Evolutionary conservation across 2,329 filamentous ascomycete genomes (phyloP), one percentile per base, ranked within the genome.

Genomic region (Neophaeococcomyces aloes): DNA sequence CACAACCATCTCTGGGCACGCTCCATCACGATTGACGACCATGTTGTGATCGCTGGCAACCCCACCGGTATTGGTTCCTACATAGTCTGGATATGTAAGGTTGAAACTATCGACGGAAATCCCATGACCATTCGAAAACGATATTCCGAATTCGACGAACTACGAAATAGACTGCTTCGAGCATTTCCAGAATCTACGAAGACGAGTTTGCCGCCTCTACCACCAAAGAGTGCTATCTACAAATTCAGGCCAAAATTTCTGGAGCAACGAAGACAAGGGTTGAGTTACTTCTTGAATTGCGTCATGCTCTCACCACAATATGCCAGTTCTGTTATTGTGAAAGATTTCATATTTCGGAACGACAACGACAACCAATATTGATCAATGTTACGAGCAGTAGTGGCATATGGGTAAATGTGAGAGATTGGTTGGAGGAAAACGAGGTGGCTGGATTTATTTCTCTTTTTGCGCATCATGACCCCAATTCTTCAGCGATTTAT

Each of bases 251-350:
- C 85, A 8, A 76, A 75, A 40, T 96, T 98, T 61, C 72, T 98
- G 14, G 88, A 95, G 62, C 81, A 82, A 58, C 75, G 91, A 57
- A 79, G 86, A 53, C 73, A 78, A 32, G 89, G 88, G 4, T 68
- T 98, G 47, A 81, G 86, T 59, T 94, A 96, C 60, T 98, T 96
- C 60, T 68, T 98, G 43, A 94, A 94, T 60, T 95, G 88, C 65
- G 81, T 95, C 48, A 66, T 96, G 52, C 67, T 95, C 23, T 95
- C 95, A 61, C 89, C 89, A 0, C 87, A 95, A 62, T 95, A 95
- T 59, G 85, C 87, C 27, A 83, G 84, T 8, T 91, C 86, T n/a
- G 85, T 87, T 0, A 78, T 94, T 2, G 71, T 94, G 33, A 94
- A 91, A 60, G 86, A 94, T 46, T 95, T 95, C 59, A 71, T 95